Base-by-base conservation (phyloP, 768 basidiomycete genomes). In the Pluteus cervinus region DNA sequence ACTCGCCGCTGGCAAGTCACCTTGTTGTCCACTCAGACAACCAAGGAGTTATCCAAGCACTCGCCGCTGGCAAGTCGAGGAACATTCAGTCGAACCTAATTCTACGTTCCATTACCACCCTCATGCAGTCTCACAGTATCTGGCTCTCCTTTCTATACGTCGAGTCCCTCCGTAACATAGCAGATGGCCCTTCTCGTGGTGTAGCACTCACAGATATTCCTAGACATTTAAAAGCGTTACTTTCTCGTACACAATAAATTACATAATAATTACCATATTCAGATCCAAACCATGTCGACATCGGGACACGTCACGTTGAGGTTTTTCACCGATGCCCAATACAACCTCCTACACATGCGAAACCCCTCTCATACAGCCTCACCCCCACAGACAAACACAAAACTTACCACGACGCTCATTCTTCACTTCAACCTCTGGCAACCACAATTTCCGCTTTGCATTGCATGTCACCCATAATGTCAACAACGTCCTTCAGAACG, bases 1-100 rank as follows among this genome's bases (percentile, higher is more conserved):
- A 0, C 29, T 66, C 6, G 18, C 44, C 1, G 46, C 50, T 0
- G 53, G 57, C 0, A 40, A 37, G 3, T 63, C 57, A n/a, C n/a
- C n/a, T n/a, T n/a, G 10, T 44, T 0, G 44, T 69, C 1, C 47
- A 43, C 18, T 66, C 62, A 0, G 58, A 69, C 41, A 65, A 68
- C 33, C 29, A 52, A 28, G 67, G 65, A 1, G 56, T 64, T 0
- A 52, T 58, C 4, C 40, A 49, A 9, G 49, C 52, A 0, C 29
- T 66, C 6, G 18, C 44, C 1, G 46, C 50, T 0, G 53, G 57
- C 0, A 40, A 37, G 3, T 63, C 57, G 10, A 35, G 52, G 1
- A 62, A 55, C 23, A 40, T 41, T 1, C 40, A 54, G 14, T 59
- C 62, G 25, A 66, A 63, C 33, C 8, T 17, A 0, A 50, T 58